Conservation (phyloP, 208 protist genomes). For the Lotmaria passim region DNA sequence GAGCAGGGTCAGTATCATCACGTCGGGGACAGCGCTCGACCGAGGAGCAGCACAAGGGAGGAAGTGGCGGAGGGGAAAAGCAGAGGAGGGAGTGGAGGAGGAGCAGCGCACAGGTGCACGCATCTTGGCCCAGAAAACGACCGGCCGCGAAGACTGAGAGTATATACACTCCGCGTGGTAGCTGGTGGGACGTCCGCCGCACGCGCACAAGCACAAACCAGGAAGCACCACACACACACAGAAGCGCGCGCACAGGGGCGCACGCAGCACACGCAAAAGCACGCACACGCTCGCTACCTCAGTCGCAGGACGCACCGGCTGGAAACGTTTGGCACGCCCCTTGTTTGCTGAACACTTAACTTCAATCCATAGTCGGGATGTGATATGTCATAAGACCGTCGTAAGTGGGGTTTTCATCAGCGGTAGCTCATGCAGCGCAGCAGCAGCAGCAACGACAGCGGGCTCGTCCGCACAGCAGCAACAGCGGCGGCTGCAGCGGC, state of each 20-base stretch:
- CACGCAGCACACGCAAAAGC: not conserved
- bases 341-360: slow-evolving; percentile 50
- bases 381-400: slow-evolving; percentile 8
- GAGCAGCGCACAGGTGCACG: not conserved
- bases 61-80: not conserved
- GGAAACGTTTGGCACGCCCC: slow-evolving; percentile 56
- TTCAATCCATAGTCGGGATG: slow-evolving; percentile 55
- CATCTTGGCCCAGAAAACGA: slow-evolving; percentile 27
- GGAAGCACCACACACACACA: not conserved
- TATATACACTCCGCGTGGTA: slow-evolving; percentile 20
- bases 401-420: slow-evolving; percentile 5
- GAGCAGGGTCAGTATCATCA: slow-evolving; percentile 29
- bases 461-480: too few species aligned
- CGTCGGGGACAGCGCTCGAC: slow-evolving; percentile 2
- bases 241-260: not conserved
- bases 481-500: not conserved
- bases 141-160: slow-evolving; percentile 19
- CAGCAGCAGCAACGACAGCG: too few species aligned
- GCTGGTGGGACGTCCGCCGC: slow-evolving; percentile 11
- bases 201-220: too few species aligned
- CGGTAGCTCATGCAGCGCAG: too few species aligned
- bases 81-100: not conserved
- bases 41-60: not conserved
- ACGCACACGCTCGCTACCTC: slow-evolving; percentile 32
- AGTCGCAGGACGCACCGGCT: slow-evolving; percentile 56